phyloP scores from a whole-genome alignment of 768 basidiomycete species.

The Tricholoma saponaceum region DNA sequence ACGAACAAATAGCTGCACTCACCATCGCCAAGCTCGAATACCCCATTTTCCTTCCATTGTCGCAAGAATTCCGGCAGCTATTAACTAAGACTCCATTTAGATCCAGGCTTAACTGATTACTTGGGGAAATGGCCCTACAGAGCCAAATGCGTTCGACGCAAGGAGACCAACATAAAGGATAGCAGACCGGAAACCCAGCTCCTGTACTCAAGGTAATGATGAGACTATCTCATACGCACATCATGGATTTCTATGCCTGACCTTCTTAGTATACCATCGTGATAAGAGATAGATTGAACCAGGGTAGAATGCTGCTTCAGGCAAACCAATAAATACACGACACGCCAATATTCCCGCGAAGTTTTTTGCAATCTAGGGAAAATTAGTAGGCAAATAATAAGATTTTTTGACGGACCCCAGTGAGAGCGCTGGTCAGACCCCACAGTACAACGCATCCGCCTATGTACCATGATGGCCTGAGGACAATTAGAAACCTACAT shows the following conservation, averaged over 20 bases:
- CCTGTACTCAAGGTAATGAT: constrained; percentile 30
- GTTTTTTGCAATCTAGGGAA: constrained; percentile 44
- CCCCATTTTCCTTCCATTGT: constrained; percentile 67
- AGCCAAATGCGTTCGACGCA: constrained; percentile 65
- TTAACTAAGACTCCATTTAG: constrained; percentile 41
- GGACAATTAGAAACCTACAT: not conserved
- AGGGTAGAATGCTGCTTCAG: constrained; percentile 67
- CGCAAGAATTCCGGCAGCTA: constrained; percentile 71
- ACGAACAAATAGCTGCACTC: constrained; percentile 6
- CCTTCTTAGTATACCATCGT: constrained; percentile 60
- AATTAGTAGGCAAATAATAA: not conserved
- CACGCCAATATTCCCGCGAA: constrained; percentile 52
- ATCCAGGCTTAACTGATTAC: not conserved
- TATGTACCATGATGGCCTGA: constrained; percentile 60
- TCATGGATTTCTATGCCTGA: constrained; percentile 1
- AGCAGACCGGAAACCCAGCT: constrained; percentile 62
- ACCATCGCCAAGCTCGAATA: constrained; percentile 72
- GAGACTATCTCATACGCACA: not conserved
- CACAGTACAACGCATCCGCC: constrained; percentile 55
- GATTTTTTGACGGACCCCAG: constrained; percentile 40
- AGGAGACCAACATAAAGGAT: constrained; percentile 57
- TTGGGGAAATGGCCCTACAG: constrained; percentile 33
- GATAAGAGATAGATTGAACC: constrained; percentile 46
- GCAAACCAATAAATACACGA: constrained; percentile 59
- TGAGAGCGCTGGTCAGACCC: constrained; percentile 60